phyloP scores from a whole-genome alignment of 768 basidiomycete species.

The Macrolepiota albuminosa region DNA sequence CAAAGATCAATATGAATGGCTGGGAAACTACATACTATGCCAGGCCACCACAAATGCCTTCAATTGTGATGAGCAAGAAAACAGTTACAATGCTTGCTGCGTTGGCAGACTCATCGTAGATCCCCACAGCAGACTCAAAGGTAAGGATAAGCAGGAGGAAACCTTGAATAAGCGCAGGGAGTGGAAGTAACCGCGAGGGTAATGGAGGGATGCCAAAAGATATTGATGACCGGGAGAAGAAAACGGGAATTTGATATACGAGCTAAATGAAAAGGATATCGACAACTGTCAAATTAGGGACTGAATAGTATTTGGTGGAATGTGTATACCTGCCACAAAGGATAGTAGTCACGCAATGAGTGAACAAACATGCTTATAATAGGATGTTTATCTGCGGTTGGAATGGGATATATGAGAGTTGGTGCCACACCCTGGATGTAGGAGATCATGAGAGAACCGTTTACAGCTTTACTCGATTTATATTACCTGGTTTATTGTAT shows the following conservation, averaged over 20 bases:
- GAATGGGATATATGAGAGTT: constrained; percentile 87
- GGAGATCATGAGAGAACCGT: background rate
- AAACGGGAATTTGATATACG: constrained; percentile 58
- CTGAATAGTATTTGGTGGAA: constrained; percentile 9
- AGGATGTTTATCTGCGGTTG: constrained; percentile 51
- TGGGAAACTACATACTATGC: constrained; percentile 63
- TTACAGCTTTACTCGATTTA: background rate
- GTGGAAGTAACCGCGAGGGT: constrained; percentile 50
- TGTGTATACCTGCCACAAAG: constrained; percentile 76
- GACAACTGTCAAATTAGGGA: too few relatives aligned
- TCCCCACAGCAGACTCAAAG: constrained; percentile 53
- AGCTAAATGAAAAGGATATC: constrained; percentile 32
- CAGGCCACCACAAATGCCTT: constrained; percentile 89
- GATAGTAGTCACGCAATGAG: constrained; percentile 90
- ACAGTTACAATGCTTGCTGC: constrained; percentile 46
- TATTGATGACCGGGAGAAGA: constrained; percentile 78
- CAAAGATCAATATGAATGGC: background rate
- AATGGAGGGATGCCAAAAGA: constrained; percentile 72
- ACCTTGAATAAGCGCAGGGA: constrained; percentile 65
- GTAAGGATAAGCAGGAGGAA: constrained; percentile 50
- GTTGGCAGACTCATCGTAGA: constrained; percentile 41
- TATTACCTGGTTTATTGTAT: constrained; percentile 80
- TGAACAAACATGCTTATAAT: constrained; percentile 76
- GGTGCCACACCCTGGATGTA: constrained; percentile 72
- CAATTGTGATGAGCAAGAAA: constrained; percentile 75